Evolutionary conservation across 192 early-diverging fungal genomes (phyloP), one percentile per base, ranked within the genome.

Genomic region (Glomus cerebriforme): DNA sequence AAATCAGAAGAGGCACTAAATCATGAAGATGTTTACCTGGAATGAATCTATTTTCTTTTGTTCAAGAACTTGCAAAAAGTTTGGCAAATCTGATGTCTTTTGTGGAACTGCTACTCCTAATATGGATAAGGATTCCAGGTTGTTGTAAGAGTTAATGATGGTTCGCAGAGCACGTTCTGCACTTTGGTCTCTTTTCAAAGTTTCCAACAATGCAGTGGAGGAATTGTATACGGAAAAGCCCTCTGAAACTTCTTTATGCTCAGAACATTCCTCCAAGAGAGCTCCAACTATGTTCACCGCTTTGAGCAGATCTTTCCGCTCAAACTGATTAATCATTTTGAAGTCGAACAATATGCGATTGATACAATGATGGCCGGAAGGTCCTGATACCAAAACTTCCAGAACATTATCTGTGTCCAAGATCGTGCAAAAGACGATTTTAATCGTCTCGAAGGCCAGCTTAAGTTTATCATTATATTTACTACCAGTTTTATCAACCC

Each of bases 201-300:
- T 32, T 54, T 73, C 10, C 19, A 58, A 29, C 13, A 73, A 58
- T 54, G 43, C 19, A 0, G 27, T 73, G 31, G 29, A 73, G 27
- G 70, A 27, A 13, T 73, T 73, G 26, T 58, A 73, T 31, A 27
- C 8, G 1, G 70, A 49, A 73, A 73, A 31, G 0, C 3, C 7
- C 34, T 73, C 27, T 27, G 24, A 49, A 17, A 49, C 27, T 8
- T 73, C 24, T 2, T 73, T 58, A 10, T 73, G 70, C 7, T 58
- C 47, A 31, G 39, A 73, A 73, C 70, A 73, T 49, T 73, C 27
- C 15, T 73, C 47, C 27, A 73, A 9, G n/a, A 73, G 39, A 73
- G 27, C 1, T 3, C 26, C 10, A 17, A 73, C 26, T 12, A 73
- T 58, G n/a, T 58, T 27, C 13, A 73, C 47, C 2, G 70, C 45